phyloP scores from a whole-genome alignment of 768 basidiomycete species.

The Dentipellis fragilis region DNA sequence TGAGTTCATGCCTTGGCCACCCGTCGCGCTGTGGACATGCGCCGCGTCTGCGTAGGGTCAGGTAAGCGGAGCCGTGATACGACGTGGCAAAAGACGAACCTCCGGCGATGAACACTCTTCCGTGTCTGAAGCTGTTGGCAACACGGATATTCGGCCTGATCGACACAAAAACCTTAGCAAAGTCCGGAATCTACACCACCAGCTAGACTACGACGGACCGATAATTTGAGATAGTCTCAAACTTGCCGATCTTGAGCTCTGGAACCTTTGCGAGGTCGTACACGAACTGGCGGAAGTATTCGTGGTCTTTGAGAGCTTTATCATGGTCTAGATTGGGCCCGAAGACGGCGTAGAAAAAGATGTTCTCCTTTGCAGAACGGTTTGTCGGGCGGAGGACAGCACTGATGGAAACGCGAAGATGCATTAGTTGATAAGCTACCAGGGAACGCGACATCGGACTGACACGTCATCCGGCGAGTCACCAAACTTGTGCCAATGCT shows the following conservation, averaged over 20 bases:
- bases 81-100: not conserved
- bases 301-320: not conserved
- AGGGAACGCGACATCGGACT: too few species aligned
- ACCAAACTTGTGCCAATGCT: not conserved
- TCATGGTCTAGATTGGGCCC: not conserved
- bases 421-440: too few species aligned
- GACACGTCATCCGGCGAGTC: not conserved
- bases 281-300: not conserved
- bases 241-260: constrained; percentile 1
- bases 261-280: not conserved
- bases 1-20: constrained; percentile 2
- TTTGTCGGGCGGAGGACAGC: not conserved
- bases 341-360: not conserved
- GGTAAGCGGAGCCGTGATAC: constrained; percentile 8
- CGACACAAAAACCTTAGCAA: too few species aligned
- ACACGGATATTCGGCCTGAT: constrained; percentile 12
- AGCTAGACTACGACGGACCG: too few species aligned
- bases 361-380: not conserved
- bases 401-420: not conserved
- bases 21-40: constrained; percentile 1
- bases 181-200: too few species aligned
- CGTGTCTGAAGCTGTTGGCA: constrained; percentile 5
- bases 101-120: constrained; percentile 11
- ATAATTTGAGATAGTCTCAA: not conserved
- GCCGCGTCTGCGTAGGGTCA: not conserved